Evolutionary conservation across 2,329 filamentous ascomycete species (phyloP).

Genomic region (Aureobasidium musti): DNA sequence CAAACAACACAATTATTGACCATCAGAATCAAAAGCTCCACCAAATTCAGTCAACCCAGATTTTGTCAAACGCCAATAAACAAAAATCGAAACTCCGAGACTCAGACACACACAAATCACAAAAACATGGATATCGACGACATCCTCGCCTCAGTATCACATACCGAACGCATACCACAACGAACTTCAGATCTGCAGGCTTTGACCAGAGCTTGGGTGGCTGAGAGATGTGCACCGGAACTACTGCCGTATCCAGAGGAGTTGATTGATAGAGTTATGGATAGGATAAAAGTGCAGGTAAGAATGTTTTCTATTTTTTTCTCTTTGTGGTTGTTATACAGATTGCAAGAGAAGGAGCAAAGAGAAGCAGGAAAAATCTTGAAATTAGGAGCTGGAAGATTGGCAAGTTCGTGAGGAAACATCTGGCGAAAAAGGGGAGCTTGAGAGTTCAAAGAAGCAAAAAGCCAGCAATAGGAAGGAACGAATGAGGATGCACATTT

Average conservation of each 20-base stretch:
- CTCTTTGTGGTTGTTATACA: background rate
- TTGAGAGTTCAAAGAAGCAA: too few relatives aligned
- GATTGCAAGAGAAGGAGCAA: too few relatives aligned
- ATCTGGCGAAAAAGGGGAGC: too few relatives aligned
- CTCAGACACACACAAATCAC: background rate
- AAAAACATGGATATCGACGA: conserved; percentile 52
- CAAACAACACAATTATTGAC: background rate
- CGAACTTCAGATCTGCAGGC: conserved; percentile 78
- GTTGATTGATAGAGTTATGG: conserved; percentile 78
- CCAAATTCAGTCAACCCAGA: background rate
- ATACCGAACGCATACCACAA: conserved; percentile 49
- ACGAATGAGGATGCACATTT: too few relatives aligned
- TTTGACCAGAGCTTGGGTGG: conserved; percentile 88
- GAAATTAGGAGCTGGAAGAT: too few relatives aligned
- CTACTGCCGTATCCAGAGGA: conserved; percentile 76
- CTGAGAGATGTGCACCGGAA: conserved; percentile 86
- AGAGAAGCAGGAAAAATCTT: too few relatives aligned
- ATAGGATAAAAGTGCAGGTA: conserved; percentile 39
- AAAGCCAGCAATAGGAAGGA: too few relatives aligned
- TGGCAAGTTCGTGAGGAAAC: too few relatives aligned
- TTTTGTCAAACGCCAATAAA: background rate
- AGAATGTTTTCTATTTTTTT: background rate
- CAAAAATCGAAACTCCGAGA: too few relatives aligned
- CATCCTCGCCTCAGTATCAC: conserved; percentile 55
- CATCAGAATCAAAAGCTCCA: background rate